Percentiles rank a stretch among this genome's conserved stretches.
Evolutionary conservation across 768 basidiomycete species (phyloP).

Genomic region (Lentinula boryana): DNA sequence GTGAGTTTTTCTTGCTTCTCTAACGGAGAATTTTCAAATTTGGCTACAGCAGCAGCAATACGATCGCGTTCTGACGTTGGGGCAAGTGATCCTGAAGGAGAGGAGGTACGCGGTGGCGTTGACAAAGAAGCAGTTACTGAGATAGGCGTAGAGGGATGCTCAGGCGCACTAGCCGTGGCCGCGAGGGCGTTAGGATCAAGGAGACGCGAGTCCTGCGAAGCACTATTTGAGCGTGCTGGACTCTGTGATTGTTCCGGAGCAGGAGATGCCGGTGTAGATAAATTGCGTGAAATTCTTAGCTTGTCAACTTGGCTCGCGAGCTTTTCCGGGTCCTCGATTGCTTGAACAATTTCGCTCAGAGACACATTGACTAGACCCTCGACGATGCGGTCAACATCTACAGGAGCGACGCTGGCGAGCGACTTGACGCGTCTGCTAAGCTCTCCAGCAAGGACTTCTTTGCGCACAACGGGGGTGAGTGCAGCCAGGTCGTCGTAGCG

Average conservation of each 20-base stretch:
- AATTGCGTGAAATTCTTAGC: slow-evolving; percentile 26
- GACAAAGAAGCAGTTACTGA: slow-evolving; percentile 69
- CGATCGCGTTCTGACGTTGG: slow-evolving; percentile 69
- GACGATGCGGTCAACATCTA: slow-evolving; percentile 61
- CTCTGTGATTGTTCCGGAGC: slow-evolving; percentile 42
- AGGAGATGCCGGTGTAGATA: slow-evolving; percentile 13
- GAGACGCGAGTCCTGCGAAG: slow-evolving; percentile 68
- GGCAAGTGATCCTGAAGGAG: slow-evolving; percentile 61
- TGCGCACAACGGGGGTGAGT: slow-evolving; percentile 82
- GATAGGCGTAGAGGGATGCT: slow-evolving; percentile 83
- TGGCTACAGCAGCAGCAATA: slow-evolving; percentile 59
- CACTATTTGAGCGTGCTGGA: slow-evolving; percentile 43
- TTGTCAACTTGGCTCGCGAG: slow-evolving; percentile 58
- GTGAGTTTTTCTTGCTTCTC: slow-evolving; percentile 58
- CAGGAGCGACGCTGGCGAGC: slow-evolving; percentile 43
- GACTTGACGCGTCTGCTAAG: slow-evolving; percentile 67
- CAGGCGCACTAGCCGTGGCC: slow-evolving; percentile 83
- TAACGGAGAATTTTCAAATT: slow-evolving; percentile 41
- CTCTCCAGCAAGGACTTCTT: slow-evolving; percentile 81
- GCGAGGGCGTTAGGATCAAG: slow-evolving; percentile 56
- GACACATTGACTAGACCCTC: slow-evolving; percentile 66
- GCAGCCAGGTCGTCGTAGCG: slow-evolving; percentile 81
- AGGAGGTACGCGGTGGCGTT: slow-evolving; percentile 80
- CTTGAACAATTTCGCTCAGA: slow-evolving; percentile 70
- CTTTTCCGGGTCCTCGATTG: slow-evolving; percentile 64